Percentiles rank a stretch among this genome's conserved stretches.
These are phyloP conservation scores for Opeltia flavorubescens DNA, from an alignment of 495 filamentous ascomycete species.

Conservation along the genomic window DNA sequence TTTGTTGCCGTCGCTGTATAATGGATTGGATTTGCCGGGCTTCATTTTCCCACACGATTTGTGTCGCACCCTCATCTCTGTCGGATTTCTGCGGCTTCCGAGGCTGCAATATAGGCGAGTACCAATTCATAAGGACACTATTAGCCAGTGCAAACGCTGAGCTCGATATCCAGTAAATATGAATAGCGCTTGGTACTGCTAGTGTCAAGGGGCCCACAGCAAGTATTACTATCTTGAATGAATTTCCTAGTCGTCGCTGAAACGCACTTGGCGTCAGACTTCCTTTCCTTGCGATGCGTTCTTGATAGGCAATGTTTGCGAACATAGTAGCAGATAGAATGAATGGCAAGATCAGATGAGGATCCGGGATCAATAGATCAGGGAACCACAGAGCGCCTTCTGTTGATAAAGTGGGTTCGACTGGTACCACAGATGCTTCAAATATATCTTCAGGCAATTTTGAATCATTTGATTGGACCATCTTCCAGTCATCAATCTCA, in stretches of 20 bases:
- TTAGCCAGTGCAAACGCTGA: neutral
- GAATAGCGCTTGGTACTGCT: conserved; percentile 44
- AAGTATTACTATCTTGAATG: conserved; percentile 24
- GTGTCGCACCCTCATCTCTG: neutral
- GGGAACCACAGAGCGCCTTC: conserved; percentile 77
- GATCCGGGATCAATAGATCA: conserved; percentile 58
- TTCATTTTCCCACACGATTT: too few species aligned
- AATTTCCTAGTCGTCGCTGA: conserved; percentile 17
- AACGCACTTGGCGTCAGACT: conserved; percentile 3
- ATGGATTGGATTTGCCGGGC: too few species aligned
- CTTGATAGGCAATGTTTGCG: conserved; percentile 24
- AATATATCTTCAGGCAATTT: neutral
- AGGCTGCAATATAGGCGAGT: neutral
- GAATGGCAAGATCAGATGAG: conserved; percentile 50
- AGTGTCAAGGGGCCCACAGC: conserved; percentile 31
- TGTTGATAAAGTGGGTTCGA: conserved; percentile 42
- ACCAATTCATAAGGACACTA: neutral
- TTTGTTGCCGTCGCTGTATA: too few species aligned
- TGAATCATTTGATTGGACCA: neutral
- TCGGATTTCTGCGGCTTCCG: too few species aligned
- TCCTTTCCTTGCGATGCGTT: conserved; percentile 1
- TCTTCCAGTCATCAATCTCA: neutral
- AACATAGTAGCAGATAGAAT: conserved; percentile 37
- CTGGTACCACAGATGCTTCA: conserved; percentile 6
- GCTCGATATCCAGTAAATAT: conserved; percentile 59